Percentiles rank a stretch among this genome's conserved stretches.
phyloP scores from a whole-genome alignment of 192 early-diverging fungal genomes.

The Entophlyctis luteolus region DNA sequence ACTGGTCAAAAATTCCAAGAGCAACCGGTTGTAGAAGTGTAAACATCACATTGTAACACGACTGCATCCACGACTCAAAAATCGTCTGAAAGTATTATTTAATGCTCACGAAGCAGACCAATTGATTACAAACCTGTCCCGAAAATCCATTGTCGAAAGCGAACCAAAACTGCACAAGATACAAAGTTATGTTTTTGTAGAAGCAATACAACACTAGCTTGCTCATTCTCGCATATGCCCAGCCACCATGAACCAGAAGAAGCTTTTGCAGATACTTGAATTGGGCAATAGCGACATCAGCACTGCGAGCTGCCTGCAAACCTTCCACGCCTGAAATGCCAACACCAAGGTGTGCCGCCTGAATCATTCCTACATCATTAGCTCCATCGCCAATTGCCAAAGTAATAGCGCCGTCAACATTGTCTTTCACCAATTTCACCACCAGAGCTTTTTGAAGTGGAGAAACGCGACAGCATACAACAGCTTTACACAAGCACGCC shows the following conservation, averaged over 20 bases:
- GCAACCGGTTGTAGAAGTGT: conserved; percentile 88
- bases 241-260: conserved; percentile 93
- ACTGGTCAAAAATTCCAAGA: conserved; percentile 97
- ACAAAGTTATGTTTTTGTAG: conserved; percentile 99
- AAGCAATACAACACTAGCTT: conserved; percentile 96
- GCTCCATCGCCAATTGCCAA: conserved; percentile 98
- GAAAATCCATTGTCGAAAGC: conserved; percentile 94
- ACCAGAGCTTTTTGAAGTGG: conserved; percentile 98
- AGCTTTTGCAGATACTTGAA: conserved; percentile 93
- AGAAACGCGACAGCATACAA: conserved; percentile 96
- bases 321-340: conserved; percentile 96
- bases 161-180: conserved; percentile 96
- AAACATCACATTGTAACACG: conserved; percentile 91
- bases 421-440: conserved; percentile 91
- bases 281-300: conserved; percentile 97
- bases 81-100: conserved; percentile 64
- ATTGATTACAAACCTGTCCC: conserved; percentile 51
- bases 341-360: conserved; percentile 95
- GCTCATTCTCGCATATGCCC: conserved; percentile 91
- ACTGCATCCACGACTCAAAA: conserved; percentile 93
- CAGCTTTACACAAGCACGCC: conserved; percentile 87
- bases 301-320: conserved; percentile 89
- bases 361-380: conserved; percentile 99
- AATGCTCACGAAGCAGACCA: not conserved
- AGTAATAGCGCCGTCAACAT: conserved; percentile 73